Conservation (phyloP, 2,329 filamentous ascomycete genomes). For the Aspergillus sp. region DNA sequence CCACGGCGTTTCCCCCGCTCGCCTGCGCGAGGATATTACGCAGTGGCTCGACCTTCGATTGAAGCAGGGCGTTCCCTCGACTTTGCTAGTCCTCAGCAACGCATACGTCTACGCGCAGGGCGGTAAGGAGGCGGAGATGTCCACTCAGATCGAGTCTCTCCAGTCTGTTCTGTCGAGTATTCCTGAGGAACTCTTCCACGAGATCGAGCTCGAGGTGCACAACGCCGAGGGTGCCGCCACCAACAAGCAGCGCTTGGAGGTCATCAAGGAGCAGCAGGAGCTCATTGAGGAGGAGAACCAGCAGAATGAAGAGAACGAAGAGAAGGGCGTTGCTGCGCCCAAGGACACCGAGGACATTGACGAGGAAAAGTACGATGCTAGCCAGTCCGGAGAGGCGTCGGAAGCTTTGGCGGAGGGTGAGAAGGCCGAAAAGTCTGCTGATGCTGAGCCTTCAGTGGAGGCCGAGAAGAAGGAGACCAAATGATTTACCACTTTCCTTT, state of each 20-base stretch:
- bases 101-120: conserved; percentile 87
- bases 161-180: conserved; percentile 91
- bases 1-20: conserved; percentile 83
- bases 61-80: conserved; percentile 93
- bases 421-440: conserved; percentile 29
- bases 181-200: conserved; percentile 97
- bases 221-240: conserved; percentile 95
- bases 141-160: conserved; percentile 87
- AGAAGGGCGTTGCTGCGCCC: conserved; percentile 70
- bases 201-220: conserved; percentile 97
- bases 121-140: conserved; percentile 77
- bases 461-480: conserved; percentile 28
- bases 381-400: conserved; percentile 49
- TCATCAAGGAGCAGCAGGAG: conserved; percentile 97
- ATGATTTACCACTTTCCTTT: conserved; percentile 12
- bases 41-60: conserved; percentile 94
- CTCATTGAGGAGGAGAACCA: conserved; percentile 96
- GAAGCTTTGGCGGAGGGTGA: conserved; percentile 43
- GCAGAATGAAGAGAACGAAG: conserved; percentile 80
- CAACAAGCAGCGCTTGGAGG: conserved; percentile 98
- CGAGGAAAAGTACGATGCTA: conserved; percentile 63
- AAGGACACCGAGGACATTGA: conserved; percentile 92
- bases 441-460: conserved; percentile 12
- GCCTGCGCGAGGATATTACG: conserved; percentile 84
- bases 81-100: conserved; percentile 91